Base-by-base conservation (phyloP, 1,284 basidiomycete genomes). In the Malassezia caprae region DNA sequence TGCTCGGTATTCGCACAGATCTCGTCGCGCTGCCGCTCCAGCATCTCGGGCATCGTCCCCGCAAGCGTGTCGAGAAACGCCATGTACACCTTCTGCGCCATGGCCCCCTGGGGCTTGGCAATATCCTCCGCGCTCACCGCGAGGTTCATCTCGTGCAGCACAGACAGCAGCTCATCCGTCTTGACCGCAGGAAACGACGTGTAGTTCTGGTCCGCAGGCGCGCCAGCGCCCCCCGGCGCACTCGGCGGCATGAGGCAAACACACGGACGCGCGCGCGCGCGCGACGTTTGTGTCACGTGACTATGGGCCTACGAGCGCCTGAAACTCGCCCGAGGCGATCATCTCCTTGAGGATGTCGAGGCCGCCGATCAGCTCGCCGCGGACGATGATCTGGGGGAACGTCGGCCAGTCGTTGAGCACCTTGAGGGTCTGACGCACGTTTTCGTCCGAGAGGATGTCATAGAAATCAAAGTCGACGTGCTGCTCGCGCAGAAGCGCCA, bases 401-500 rank as follows among this genome's bases (percentile, higher is more conserved):
- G 82, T 51, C 80, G 82, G 82, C 82, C 82, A 84, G 54, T 80
- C 80, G 37, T 96, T 82, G 61, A 96, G 88, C 59, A 91, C 88
- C 71, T 82, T 84, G 62, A 93, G 79, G 55, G 90, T 82, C 68
- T 82, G n/a, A 81, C 81, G 7, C 83, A 87, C 19, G 83, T 80
- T 51, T 79, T 78, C 40, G 89, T 81, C 8, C 86, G 88, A 69
- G 83, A 80, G 1, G 82, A 87, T 86, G 73, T 87, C 84, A 69
- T 85, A 87, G 74, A 81, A 80, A n/a, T 80, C 78, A 76, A 84
- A 86, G 61, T 81, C 78, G 48, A 86, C 79, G 8, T 78, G 78
- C 62, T 84, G 79, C 55, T 83, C 80, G 39, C 79, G 74, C 53
- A 87, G 76, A 26, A 86, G 75, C 12, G 78, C 81, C 47, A 86